Evolutionary conservation across 371 early-diverging fungal genomes (phyloP).

Genomic region (Rhizopus sp.): DNA sequence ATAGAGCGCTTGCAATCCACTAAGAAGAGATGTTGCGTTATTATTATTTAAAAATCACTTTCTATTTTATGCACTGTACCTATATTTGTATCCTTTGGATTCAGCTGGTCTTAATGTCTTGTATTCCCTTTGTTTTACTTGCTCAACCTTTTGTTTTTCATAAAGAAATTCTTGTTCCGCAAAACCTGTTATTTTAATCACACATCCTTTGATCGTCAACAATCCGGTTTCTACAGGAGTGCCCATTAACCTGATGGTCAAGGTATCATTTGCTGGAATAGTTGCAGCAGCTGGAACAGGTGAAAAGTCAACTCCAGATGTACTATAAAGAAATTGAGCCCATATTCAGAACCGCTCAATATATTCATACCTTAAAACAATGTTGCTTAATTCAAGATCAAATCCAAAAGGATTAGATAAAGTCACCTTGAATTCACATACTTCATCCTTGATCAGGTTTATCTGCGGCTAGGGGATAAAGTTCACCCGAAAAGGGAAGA

Average conservation of each 20-base stretch:
- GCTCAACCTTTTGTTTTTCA: constrained; percentile 30
- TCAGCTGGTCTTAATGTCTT: constrained; percentile 5
- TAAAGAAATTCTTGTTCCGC: constrained; percentile 72
- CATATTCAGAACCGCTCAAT: neutral
- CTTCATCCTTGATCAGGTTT: constrained; percentile 66
- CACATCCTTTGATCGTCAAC: constrained; percentile 68
- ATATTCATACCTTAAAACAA: constrained; percentile 58
- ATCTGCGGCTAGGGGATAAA: constrained; percentile 12
- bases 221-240: constrained; percentile 67
- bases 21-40: neutral
- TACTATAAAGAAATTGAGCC: constrained; percentile 31
- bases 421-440: constrained; percentile 68
- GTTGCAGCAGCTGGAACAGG: constrained; percentile 60
- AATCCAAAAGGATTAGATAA: constrained; percentile 82
- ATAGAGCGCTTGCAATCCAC: constrained; percentile 21
- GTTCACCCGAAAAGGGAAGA: neutral
- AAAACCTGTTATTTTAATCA: constrained; percentile 74
- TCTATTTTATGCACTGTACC: constrained; percentile 4
- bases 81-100: constrained; percentile 23
- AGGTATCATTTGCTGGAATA: constrained; percentile 69
- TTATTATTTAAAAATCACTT: neutral
- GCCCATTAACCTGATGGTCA: constrained; percentile 67
- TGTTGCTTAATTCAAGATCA: constrained; percentile 73
- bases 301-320: constrained; percentile 66
- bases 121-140: constrained; percentile 13